Evolutionary conservation across 1,139 yeast genomes (phyloP).

Genomic region (Geotrichum macrosporum): DNA sequence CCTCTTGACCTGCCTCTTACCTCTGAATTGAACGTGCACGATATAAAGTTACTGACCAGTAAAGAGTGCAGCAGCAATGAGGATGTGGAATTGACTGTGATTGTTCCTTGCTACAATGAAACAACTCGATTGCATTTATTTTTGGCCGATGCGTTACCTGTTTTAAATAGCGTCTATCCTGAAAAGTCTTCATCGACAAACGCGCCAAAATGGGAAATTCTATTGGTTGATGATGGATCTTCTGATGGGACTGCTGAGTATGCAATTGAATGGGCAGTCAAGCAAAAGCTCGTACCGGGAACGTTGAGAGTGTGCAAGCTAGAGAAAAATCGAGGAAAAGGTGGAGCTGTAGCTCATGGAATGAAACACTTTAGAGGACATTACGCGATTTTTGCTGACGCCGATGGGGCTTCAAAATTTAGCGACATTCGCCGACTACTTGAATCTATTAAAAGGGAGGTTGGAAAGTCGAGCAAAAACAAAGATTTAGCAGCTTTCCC

Average conservation of each 20-base stretch:
- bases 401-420: conserved; percentile 93
- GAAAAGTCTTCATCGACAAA: conserved; percentile 17
- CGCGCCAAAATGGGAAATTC: conserved; percentile 56
- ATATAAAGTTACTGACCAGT: conserved; percentile 1
- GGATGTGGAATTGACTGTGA: conserved; percentile 56
- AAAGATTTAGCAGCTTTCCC: conserved; percentile 3
- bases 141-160: conserved; percentile 71
- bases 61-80: neutral
- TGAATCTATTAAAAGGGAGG: conserved; percentile 40
- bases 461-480: conserved; percentile 22
- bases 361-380: conserved; percentile 69
- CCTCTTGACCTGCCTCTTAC: conserved; percentile 25
- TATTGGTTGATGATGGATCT: conserved; percentile 91
- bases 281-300: conserved; percentile 48
- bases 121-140: conserved; percentile 63
- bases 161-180: conserved; percentile 42
- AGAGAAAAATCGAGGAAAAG: conserved; percentile 81
- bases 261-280: conserved; percentile 61
- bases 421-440: conserved; percentile 59
- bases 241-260: conserved; percentile 70
- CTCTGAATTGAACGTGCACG: conserved; percentile 30
- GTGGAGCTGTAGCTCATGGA: conserved; percentile 98
- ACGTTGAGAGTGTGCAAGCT: conserved; percentile 65
- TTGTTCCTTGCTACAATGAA: conserved; percentile 91
- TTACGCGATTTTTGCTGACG: conserved; percentile 85